These are phyloP conservation scores for Aspergillus incahuasiensis DNA, from an alignment of 495 filamentous ascomycete genomes.

Conservation along the genomic window DNA sequence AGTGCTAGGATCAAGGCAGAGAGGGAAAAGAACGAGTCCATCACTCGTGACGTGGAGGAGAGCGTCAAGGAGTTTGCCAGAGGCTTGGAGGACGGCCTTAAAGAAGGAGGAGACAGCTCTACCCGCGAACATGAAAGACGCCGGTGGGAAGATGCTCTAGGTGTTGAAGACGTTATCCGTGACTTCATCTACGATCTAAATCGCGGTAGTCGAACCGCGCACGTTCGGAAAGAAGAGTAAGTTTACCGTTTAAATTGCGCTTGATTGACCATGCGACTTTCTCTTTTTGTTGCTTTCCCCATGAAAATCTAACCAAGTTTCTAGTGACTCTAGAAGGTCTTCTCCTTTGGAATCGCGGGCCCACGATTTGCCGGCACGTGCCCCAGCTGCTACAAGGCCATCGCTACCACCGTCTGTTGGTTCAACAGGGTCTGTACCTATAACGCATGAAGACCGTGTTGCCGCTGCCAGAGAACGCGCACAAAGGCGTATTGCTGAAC, in stretches of 20 bases:
- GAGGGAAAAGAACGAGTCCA: conserved; percentile 87
- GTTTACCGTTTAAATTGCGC: conserved; percentile 5
- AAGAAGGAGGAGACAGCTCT: conserved; percentile 67
- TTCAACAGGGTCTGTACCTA: conserved; percentile 48
- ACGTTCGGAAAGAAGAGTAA: conserved; percentile 71
- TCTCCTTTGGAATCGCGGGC: conserved; percentile 24
- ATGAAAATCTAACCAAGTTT: not conserved
- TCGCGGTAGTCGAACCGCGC: conserved; percentile 70
- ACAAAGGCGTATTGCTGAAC: conserved; percentile 95
- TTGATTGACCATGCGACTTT: not conserved
- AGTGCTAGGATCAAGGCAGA: conserved; percentile 74
- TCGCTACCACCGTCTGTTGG: conserved; percentile 39
- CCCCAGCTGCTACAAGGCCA: conserved; percentile 30
- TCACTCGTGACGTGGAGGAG: conserved; percentile 96
- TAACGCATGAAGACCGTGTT: conserved; percentile 87
- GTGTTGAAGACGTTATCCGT: conserved; percentile 92
- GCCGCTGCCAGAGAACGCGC: conserved; percentile 96
- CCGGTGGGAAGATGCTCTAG: conserved; percentile 94
- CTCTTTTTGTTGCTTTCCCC: not conserved
- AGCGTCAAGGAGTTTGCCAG: conserved; percentile 86
- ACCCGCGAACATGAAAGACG: conserved; percentile 82
- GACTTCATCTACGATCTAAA: conserved; percentile 98
- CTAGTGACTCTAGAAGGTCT: conserved; percentile 23
- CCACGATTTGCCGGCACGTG: conserved; percentile 21
- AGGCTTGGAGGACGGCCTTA: conserved; percentile 79